Base-by-base conservation (phyloP, 2,329 filamentous ascomycete species). In the Fusarium bactridioides region DNA sequence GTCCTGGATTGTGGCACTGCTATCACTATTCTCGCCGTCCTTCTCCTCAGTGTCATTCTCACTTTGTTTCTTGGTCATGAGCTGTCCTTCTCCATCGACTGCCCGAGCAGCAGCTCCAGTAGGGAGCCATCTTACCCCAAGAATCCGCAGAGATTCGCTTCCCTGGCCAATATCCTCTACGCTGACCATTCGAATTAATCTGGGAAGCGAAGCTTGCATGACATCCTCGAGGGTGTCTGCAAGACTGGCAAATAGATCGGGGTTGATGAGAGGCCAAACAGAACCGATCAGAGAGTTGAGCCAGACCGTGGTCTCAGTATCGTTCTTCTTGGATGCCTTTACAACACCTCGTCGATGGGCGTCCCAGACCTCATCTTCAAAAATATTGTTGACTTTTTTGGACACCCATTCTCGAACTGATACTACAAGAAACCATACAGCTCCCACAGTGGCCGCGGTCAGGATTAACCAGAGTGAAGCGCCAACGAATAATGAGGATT, bases 161-260 rank as follows among this genome's bases (percentile, higher is more conserved):
- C 92, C 92, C 79, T 94, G 92, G 1, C 92, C 92, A 64, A 94
- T 88, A 70, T 94, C 92, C 54, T 94, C 91, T 12, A 94, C 89
- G 59, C 90, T 91, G 47, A 94, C 90, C 92, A 93, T 93, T 53
- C 92, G 88, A 37, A 94, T 86, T 40, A 92, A 80, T 63, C 87
- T 89, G 1, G 92, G 91, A 23, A 94, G 82, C 13, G 90, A 92
- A 5, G 92, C 92, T 81, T 94, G 92, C 92, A 94, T 94, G 53
- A 94, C 90, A 78, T 94, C 92, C 80, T 94, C 92, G 8, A 94
- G 86, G 33, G 89, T 92, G 75, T 94, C 92, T 1, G 89, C 87
- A 4, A 94, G 79, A 38, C 88, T 89, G 3, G 88, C 86, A 74
- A 94, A 94, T 4, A 94, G 84, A 74, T 94, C 92, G 0, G 92